A percentile compares a stretch with the other conserved stretches of the same genome.
phyloP scores from a whole-genome alignment of 2,329 filamentous ascomycete species.

The Remersonia thermophila region DNA sequence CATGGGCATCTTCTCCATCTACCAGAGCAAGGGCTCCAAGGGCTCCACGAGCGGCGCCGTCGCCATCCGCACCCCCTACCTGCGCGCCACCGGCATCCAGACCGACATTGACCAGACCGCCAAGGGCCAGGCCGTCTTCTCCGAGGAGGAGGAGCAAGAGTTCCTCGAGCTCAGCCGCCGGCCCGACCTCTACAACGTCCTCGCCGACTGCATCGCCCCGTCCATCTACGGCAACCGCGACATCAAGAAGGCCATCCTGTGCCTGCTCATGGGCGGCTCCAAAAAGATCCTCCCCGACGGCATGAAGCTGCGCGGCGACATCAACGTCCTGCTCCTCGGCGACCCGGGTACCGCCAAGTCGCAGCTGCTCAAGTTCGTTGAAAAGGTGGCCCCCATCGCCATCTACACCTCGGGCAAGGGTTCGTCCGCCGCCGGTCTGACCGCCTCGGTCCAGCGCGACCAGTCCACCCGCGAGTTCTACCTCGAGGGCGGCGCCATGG shows the following conservation, averaged over 20 bases:
- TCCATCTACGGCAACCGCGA: slow-evolving; percentile 94
- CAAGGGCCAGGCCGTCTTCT: slow-evolving; percentile 73
- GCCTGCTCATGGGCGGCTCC: slow-evolving; percentile 82
- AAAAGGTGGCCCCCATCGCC: slow-evolving; percentile 89
- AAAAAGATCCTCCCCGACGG: slow-evolving; percentile 97
- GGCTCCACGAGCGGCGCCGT: slow-evolving; percentile 68
- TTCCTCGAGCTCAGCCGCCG: slow-evolving; percentile 82
- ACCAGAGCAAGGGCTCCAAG: slow-evolving; percentile 81
- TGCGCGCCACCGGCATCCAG: slow-evolving; percentile 84
- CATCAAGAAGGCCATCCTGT: slow-evolving; percentile 96
- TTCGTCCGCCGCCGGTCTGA: slow-evolving; percentile 92
- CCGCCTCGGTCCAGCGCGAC: slow-evolving; percentile 90
- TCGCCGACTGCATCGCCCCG: slow-evolving; percentile 86
- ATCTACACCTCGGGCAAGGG: slow-evolving; percentile 99
- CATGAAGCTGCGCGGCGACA: slow-evolving; percentile 95
- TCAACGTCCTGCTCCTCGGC: slow-evolving; percentile 92
- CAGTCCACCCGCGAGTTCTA: slow-evolving; percentile 91
- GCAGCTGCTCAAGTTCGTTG: slow-evolving; percentile 91
- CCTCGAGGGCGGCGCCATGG: slow-evolving; percentile 96
- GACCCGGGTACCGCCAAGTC: slow-evolving; percentile 98
- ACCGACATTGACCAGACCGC: slow-evolving; percentile 81
- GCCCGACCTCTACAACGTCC: slow-evolving; percentile 82
- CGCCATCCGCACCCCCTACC: slow-evolving; percentile 88
- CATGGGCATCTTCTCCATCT: slow-evolving; percentile 97
- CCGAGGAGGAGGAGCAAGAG: slow-evolving; percentile 93